Evolutionary conservation across 2,329 filamentous ascomycete species (phyloP).

Genomic region (Nothomitra cinnamomea): DNA sequence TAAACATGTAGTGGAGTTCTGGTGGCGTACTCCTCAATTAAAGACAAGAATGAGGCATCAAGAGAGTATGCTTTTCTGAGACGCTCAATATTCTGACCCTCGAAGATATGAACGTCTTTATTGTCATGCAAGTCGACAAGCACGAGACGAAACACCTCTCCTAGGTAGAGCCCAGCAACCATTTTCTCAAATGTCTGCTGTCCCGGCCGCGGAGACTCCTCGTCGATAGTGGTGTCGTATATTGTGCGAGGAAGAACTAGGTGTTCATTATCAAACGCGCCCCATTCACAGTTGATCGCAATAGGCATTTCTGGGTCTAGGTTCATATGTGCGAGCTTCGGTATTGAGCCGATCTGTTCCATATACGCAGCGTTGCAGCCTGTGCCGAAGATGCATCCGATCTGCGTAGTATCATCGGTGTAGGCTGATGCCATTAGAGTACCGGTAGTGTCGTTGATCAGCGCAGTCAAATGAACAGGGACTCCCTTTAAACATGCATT

Average conservation of each 20-base stretch:
- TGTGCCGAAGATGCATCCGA: slow-evolving; percentile 96
- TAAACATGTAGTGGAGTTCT: too few species aligned
- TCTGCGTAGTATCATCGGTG: slow-evolving; percentile 82
- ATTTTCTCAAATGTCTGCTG: slow-evolving; percentile 97
- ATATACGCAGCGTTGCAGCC: slow-evolving; percentile 98
- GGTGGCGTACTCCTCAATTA: slow-evolving; percentile 63
- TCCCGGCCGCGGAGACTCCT: slow-evolving; percentile 77
- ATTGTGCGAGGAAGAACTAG: slow-evolving; percentile 68
- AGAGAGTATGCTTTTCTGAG: slow-evolving; percentile 78
- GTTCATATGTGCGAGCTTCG: slow-evolving; percentile 85
- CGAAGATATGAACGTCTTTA: slow-evolving; percentile 59
- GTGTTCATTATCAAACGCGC: slow-evolving; percentile 90
- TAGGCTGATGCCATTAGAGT: slow-evolving; percentile 94
- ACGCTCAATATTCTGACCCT: slow-evolving; percentile 60
- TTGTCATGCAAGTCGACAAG: slow-evolving; percentile 74
- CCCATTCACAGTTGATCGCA: slow-evolving; percentile 97
- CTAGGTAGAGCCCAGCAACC: slow-evolving; percentile 86
- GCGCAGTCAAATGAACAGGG: slow-evolving; percentile 77
- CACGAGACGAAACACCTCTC: slow-evolving; percentile 83
- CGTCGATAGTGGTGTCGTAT: slow-evolving; percentile 78
- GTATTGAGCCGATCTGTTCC: slow-evolving; percentile 79
- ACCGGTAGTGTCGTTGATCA: slow-evolving; percentile 97
- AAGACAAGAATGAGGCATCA: slow-evolving; percentile 83
- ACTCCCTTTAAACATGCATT: slow-evolving; percentile 42
- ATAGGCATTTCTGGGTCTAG: slow-evolving; percentile 70